Evolutionary conservation across 768 basidiomycete species (phyloP), one percentile per base, ranked within the genome.

Genomic region (Naganishia vaughanmartiniae): DNA sequence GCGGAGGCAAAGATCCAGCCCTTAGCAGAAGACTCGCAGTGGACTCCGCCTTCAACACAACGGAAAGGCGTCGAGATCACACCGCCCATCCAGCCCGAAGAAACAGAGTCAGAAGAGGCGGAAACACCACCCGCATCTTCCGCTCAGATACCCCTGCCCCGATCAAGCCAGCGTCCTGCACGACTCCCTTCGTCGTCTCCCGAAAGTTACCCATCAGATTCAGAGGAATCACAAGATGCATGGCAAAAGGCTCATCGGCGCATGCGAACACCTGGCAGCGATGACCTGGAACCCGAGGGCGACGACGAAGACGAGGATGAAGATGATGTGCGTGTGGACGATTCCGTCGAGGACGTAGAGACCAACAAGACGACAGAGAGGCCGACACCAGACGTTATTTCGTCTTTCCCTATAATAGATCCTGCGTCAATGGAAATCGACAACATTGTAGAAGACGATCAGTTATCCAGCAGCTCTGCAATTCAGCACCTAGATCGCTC

Each of bases 291-390:
- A 19, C 36, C 42, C 24, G 60, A 63, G 28, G 60, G 60, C 39
- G 60, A 63, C 39, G 60, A 63, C 19, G 60, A 63, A 6, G 39
- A 63, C n/a, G 60, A 63, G 4, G 60, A 63, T 15, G 60, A 58
- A 10, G 34, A 58, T 42, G 36, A n/a, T 34, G 34, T 19, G 33
- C 30, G 4, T 19, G 28, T 11, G 34, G 11, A 30, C 21, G 34
- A 42, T 46, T n/a, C 28, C n/a, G 60, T 26, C n/a, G 24, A n/a
- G 24, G 60, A 26, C 7, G 30, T 28, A n/a, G 42, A 63, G 3
- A 63, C 39, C 6, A 30, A 45, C 4, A 26, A 45, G 30, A 6
- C n/a, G 19, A 17, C 26, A 26, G 24, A 63, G 36, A 19, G 14
- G 6, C n/a, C 60, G 36, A n/a, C 57, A 36, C 60, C 60, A 30